A percentile compares a stretch with the other conserved stretches of the same genome.
Conservation (phyloP, 1,284 basidiomycete species). For the Ustilago crameri region DNA sequence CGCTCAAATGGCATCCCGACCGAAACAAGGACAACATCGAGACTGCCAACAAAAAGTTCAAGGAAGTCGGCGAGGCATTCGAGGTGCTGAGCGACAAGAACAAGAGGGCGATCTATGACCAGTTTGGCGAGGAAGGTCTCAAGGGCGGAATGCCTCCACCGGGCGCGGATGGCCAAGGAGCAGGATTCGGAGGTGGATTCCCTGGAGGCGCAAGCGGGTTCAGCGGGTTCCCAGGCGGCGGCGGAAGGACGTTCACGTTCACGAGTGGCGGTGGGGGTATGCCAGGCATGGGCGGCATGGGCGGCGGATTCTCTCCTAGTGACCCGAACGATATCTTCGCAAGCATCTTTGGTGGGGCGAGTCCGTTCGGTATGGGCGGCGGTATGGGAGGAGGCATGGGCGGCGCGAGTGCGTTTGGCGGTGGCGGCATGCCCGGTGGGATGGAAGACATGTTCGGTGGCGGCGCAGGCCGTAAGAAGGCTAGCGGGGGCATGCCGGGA, state of each 20-base stretch:
- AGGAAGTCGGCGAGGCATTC: slow-evolving; percentile 96
- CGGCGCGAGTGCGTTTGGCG: slow-evolving; percentile 48
- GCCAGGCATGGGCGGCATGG: slow-evolving; percentile 44
- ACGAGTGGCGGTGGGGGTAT: slow-evolving; percentile 36
- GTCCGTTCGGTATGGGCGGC: slow-evolving; percentile 52
- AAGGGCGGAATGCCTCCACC: slow-evolving; percentile 73
- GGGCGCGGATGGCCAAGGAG: slow-evolving; percentile 65
- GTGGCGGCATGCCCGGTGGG: slow-evolving; percentile 49
- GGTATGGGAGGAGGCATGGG: slow-evolving; percentile 61
- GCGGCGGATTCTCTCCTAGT: slow-evolving; percentile 67
- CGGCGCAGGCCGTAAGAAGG: slow-evolving; percentile 35
- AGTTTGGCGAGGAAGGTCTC: slow-evolving; percentile 94
- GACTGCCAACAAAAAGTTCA: slow-evolving; percentile 85
- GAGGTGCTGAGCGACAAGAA: slow-evolving; percentile 94
- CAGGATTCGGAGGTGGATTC: slow-evolving; percentile 21
- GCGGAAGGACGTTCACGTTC: slow-evolving; percentile 57
- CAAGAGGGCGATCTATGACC: slow-evolving; percentile 92
- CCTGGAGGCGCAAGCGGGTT: slow-evolving; percentile 31
- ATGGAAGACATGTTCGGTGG: slow-evolving; percentile 60
- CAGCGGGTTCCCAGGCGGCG: slow-evolving; percentile 51
- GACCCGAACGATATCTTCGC: slow-evolving; percentile 94
- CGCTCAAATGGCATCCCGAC: slow-evolving; percentile 91
- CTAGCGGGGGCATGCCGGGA: slow-evolving; percentile 46
- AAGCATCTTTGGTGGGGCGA: slow-evolving; percentile 70
- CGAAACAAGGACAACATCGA: slow-evolving; percentile 83